Base-by-base conservation (phyloP, 2,329 filamentous ascomycete species). In the Trichophaea hybrida region DNA sequence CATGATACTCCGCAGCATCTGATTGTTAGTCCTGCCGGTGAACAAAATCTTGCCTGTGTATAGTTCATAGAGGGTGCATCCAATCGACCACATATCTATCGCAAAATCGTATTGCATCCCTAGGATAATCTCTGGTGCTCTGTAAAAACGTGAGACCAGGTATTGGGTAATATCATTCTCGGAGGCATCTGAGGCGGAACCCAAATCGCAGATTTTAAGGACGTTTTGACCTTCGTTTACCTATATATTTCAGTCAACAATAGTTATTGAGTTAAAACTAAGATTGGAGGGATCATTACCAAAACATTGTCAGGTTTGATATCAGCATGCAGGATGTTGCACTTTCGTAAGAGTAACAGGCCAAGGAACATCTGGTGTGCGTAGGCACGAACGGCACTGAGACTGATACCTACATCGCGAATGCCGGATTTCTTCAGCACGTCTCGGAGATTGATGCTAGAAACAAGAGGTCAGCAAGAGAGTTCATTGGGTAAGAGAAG, bases 21-120 rank as follows among this genome's bases (percentile, higher is more conserved):
- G 89, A 70, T 98, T 98, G 76, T 98, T 98, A 74, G 88, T 93
- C 65, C 87, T 82, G 61, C 93, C 93, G 0, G 88, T 89, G 72
- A 98, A 98, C 35, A 98, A 77, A 60, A 98, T 97, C 72, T 96
- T 95, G 69, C 93, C 93, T 0, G 93, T 97, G 75, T 94, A 97
- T 44, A 98, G 77, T 74, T 98, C 93, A 72, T 94, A 98, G 34
- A 97, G 77, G 0, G 93, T 98, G 74, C 93, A 98, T 40, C 93
- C 94, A 66, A 97, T 88, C 6, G 91, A 94, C 93, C 93, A 98
- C 77, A 95, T 87, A 72, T 98, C 93, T 65, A 97, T 88, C 6
- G 86, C 85, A 71, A 91, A 94, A 71, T 95, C 89, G 71, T 94
- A 95, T 7, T 86, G 85, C 76, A 96, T 90, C n/a, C 93, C 93